Base-by-base conservation (phyloP, 306 rosid genomes). In the Dryas alaskensis region DNA sequence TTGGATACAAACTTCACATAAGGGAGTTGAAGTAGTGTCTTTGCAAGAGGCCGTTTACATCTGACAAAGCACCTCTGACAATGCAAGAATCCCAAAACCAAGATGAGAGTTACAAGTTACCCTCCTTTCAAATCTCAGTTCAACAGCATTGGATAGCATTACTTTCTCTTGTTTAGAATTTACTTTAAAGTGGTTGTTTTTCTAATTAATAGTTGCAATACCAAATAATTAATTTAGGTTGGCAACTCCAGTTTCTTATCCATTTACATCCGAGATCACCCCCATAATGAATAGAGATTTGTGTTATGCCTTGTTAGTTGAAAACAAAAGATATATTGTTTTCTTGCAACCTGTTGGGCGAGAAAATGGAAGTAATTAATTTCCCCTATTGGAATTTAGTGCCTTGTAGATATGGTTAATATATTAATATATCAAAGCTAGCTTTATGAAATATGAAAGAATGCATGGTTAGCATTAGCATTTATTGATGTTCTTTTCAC, bases 1-100 rank as follows among this genome's bases (percentile, higher is more conserved):
- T 78, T 54, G 16, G 74, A 83, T 63, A 75, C 79, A 77, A 78
- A 78, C 59, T 74, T 77, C 57, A 10, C n/a, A 37, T 47, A 67
- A 40, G 67, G n/a, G 52, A 51, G 19, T 53, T 55, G 19, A 40
- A 69, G 64, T 19, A 81, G 58, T 22, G 42, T 31, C 73, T 66
- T 42, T 73, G 79, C 62, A 8, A 61, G 65, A 70, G 73, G 67
- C 60, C 53, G 51, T 52, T 60, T 46, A 4, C 54, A 53, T 54
- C 55, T 40, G 59, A 25, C 19, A 70, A 51, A 67, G 57, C 74
- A 48, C 68, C 58, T 74, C 49, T 61, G 44, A 55, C 62, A 16
- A 54, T 70, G 77, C 67, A 50, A 65, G 80, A 63, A 61, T 59
- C 43, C 7, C 63, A 67, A 73, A 80, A 50, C 58, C 73, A 48